phyloP scores from a whole-genome alignment of 2,329 filamentous ascomycete genomes.

The Verticillium nonalfalfae region DNA sequence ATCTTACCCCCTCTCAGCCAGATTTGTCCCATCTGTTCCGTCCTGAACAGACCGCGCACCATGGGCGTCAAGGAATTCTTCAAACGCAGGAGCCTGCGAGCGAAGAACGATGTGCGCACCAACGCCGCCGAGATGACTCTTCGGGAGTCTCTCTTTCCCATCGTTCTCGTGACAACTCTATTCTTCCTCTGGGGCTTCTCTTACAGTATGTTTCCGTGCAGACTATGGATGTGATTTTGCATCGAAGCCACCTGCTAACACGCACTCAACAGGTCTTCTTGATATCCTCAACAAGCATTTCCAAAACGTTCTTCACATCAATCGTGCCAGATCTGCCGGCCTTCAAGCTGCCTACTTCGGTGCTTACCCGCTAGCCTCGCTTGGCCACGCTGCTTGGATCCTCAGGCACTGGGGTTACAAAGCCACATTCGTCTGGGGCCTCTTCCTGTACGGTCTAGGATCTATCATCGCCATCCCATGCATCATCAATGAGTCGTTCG shows the following conservation, averaged over 20 bases:
- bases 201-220: constrained; percentile 22
- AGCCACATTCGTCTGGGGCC: constrained; percentile 55
- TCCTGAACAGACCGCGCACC: not conserved
- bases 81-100: constrained; percentile 36
- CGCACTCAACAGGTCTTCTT: constrained; percentile 38
- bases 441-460: constrained; percentile 59
- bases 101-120: constrained; percentile 32
- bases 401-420: constrained; percentile 60
- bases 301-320: constrained; percentile 34
- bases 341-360: constrained; percentile 47
- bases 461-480: constrained; percentile 47
- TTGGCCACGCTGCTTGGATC: constrained; percentile 56
- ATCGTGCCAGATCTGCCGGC: constrained; percentile 34
- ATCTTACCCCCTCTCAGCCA: not conserved
- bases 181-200: constrained; percentile 43
- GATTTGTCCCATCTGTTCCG: not conserved
- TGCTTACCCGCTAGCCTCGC: constrained; percentile 64
- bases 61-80: constrained; percentile 40
- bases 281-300: constrained; percentile 47
- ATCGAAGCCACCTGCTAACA: not conserved
- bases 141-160: constrained; percentile 59
- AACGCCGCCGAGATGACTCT: constrained; percentile 52
- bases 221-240: not conserved
- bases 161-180: constrained; percentile 51
- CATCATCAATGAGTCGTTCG: constrained; percentile 59